phyloP scores from a whole-genome alignment of 805 yeast genomes.

The Sporopachydermia lactativora region DNA sequence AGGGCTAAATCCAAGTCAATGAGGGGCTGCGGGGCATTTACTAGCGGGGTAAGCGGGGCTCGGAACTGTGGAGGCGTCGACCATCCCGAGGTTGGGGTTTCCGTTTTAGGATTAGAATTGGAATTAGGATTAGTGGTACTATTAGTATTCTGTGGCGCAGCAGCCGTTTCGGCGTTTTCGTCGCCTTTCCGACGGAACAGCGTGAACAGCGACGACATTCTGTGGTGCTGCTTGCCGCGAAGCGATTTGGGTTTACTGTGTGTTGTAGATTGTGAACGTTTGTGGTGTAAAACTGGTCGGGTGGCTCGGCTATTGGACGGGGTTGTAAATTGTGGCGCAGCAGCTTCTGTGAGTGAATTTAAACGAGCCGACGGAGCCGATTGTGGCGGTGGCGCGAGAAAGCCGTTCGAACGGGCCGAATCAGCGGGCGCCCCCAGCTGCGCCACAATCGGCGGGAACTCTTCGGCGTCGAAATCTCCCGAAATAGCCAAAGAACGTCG shows the following conservation, averaged over 20 bases:
- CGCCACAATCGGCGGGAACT: background rate
- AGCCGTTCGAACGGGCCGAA: too few relatives aligned
- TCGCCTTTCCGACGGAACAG: background rate
- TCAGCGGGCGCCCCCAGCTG: too few relatives aligned
- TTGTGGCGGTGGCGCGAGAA: background rate
- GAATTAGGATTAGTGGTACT: background rate
- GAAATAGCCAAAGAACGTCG: background rate
- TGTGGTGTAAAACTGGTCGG: background rate
- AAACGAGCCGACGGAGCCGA: background rate
- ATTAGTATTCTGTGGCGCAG: background rate
- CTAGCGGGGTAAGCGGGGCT: background rate
- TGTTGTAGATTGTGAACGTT: background rate
- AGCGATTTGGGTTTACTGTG: background rate
- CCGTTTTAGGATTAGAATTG: background rate
- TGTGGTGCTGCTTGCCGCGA: background rate
- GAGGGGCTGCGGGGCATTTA: background rate
- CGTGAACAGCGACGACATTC: background rate
- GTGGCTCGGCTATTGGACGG: background rate
- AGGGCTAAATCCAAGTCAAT: constrained; percentile 1
- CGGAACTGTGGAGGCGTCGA: background rate
- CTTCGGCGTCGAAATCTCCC: constrained; percentile 1
- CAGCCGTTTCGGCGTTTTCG: background rate
- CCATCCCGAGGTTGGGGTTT: too few relatives aligned
- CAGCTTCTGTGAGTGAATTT: too few relatives aligned
- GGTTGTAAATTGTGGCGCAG: too few relatives aligned